Percentiles rank a stretch among this genome's conserved stretches.
phyloP scores from a whole-genome alignment of 2,329 filamentous ascomycete genomes.

The Achaetomium macrosporum region DNA sequence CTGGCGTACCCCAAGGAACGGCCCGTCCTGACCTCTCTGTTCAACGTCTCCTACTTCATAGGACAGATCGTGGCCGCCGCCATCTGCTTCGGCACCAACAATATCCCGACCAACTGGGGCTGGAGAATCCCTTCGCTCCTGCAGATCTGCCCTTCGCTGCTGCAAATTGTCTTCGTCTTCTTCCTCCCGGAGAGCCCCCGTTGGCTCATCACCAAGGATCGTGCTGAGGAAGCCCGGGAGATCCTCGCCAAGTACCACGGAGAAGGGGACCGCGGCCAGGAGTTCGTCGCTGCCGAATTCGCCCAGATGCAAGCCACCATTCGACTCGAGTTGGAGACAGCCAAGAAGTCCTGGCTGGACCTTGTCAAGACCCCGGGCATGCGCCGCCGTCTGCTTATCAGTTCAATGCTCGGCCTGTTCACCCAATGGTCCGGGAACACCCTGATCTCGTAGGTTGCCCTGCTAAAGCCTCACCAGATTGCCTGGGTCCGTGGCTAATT shows the following conservation, averaged over 20 bases:
- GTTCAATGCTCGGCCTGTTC: slow-evolving; percentile 44
- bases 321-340: slow-evolving; percentile 37
- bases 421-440: slow-evolving; percentile 41
- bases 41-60: slow-evolving; percentile 54
- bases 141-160: slow-evolving; percentile 39
- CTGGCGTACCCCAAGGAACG: slow-evolving; percentile 56
- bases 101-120: slow-evolving; percentile 33
- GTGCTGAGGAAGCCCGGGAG: neutral
- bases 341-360: slow-evolving; percentile 36
- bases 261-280: neutral
- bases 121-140: slow-evolving; percentile 44
- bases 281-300: slow-evolving; percentile 34
- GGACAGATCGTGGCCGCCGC: slow-evolving; percentile 45
- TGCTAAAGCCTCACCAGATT: too few relatives aligned
- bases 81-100: slow-evolving; percentile 45
- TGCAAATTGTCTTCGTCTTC: slow-evolving; percentile 34
- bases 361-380: slow-evolving; percentile 31
- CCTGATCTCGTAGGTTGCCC: slow-evolving; percentile 8
- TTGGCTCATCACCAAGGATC: slow-evolving; percentile 31
- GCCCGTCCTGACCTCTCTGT: slow-evolving; percentile 52
- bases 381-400: slow-evolving; percentile 40
- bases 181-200: slow-evolving; percentile 35
- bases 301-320: slow-evolving; percentile 46
- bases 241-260: slow-evolving; percentile 6
- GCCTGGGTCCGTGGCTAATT: too few relatives aligned